Evolutionary conservation across 176 grass and related monocot genomes (phyloP).

Genomic region (Dendrocalamus sinicus): DNA sequence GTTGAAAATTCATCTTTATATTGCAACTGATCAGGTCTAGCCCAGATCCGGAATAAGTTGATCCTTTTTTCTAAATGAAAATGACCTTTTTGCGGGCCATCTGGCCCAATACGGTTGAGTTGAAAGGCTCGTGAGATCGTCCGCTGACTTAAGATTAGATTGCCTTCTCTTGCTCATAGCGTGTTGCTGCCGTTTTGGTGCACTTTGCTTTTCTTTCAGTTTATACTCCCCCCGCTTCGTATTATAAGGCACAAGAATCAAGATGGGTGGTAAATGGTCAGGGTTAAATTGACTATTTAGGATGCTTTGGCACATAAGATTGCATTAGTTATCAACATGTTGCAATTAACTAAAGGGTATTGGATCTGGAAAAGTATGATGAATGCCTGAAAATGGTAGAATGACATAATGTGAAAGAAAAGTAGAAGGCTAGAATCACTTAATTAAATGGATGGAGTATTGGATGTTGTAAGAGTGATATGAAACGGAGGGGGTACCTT

Average conservation of each 20-base stretch:
- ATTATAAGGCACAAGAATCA: constrained; percentile 22
- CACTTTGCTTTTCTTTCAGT: neutral
- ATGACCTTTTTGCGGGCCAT: constrained; percentile 13
- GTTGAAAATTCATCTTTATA: constrained; percentile 31
- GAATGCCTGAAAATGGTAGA: neutral
- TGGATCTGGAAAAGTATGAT: constrained; percentile 1
- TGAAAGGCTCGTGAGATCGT: constrained; percentile 28
- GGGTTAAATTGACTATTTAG: neutral
- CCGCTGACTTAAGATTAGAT: constrained; percentile 29
- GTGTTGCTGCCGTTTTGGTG: constrained; percentile 4
- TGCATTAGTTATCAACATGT: neutral
- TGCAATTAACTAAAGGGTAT: neutral
- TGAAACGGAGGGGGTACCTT: neutral
- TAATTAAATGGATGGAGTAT: constrained; percentile 20
- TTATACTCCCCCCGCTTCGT: neutral
- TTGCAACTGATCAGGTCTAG: constrained; percentile 46
- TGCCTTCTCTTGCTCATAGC: constrained; percentile 3
- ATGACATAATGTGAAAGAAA: constrained; percentile 8
- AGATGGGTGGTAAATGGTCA: constrained; percentile 7
- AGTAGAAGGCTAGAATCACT: constrained; percentile 26
- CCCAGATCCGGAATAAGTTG: constrained; percentile 36
- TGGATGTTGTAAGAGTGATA: constrained; percentile 15
- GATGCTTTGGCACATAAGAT: neutral
- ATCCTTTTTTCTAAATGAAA: constrained; percentile 27
- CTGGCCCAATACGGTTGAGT: constrained; percentile 35